Percentiles rank a stretch among this genome's conserved stretches.
Evolutionary conservation across 2,329 filamentous ascomycete genomes (phyloP).

Genomic region (Phoma herbarum): DNA sequence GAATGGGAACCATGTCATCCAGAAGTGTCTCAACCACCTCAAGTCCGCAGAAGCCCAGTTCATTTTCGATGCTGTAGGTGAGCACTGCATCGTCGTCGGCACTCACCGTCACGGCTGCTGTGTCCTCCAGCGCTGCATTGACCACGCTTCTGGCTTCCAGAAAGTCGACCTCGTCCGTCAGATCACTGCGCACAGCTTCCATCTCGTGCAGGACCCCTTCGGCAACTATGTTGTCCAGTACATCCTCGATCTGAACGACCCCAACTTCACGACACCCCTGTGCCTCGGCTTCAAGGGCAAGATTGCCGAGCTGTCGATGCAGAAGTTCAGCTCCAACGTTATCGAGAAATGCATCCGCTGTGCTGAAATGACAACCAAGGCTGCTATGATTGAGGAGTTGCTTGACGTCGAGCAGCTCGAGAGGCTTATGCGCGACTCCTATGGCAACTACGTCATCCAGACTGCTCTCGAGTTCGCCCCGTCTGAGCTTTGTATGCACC

Average conservation of each 20-base stretch:
- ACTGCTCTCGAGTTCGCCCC: slow-evolving; percentile 68
- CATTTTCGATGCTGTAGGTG: slow-evolving; percentile 94
- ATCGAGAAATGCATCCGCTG: slow-evolving; percentile 93
- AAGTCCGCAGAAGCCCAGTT: slow-evolving; percentile 86
- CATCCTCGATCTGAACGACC: slow-evolving; percentile 91
- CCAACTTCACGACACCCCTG: slow-evolving; percentile 86
- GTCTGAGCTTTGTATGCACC: slow-evolving; percentile 54
- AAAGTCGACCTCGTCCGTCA: slow-evolving; percentile 85
- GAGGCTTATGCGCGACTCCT: slow-evolving; percentile 87
- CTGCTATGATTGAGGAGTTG: slow-evolving; percentile 86
- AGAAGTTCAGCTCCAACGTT: slow-evolving; percentile 99
- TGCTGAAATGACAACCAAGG: slow-evolving; percentile 75
- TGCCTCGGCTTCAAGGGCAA: slow-evolving; percentile 81
- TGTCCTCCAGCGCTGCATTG: slow-evolving; percentile 96
- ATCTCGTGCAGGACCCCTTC: slow-evolving; percentile 94
- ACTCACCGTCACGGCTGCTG: slow-evolving; percentile 98
- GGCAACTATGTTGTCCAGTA: slow-evolving; percentile 99
- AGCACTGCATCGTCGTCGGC: slow-evolving; percentile 86
- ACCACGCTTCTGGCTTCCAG: slow-evolving; percentile 90
- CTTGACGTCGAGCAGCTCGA: slow-evolving; percentile 79
- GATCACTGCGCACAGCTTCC: slow-evolving; percentile 88
- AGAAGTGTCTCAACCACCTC: slow-evolving; percentile 98
- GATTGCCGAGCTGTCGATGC: slow-evolving; percentile 78
- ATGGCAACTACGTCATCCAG: slow-evolving; percentile 98
- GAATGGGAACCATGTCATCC: slow-evolving; percentile 98